These are phyloP conservation scores for Hordeum marinum DNA, from an alignment of 176 grass and related monocot species.

Conservation along the genomic window DNA sequence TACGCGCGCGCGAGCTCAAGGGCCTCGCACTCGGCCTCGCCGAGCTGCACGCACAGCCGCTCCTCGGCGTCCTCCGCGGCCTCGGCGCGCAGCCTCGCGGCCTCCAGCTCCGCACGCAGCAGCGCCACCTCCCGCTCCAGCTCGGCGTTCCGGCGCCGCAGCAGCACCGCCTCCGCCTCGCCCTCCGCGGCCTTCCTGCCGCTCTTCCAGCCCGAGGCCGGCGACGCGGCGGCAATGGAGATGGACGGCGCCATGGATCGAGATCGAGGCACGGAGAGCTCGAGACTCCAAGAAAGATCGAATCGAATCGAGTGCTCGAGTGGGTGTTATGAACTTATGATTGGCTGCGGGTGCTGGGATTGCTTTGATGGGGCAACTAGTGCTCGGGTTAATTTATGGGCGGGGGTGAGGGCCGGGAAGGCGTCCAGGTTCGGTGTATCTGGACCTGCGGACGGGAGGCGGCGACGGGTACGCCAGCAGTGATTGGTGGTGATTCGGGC, in stretches of 20 bases:
- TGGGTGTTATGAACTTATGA: background rate
- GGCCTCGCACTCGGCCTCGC: slow-evolving; percentile 71
- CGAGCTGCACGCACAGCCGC: slow-evolving; percentile 68
- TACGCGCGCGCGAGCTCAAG: slow-evolving; percentile 37
- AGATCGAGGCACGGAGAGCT: background rate
- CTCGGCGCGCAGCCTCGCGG: slow-evolving; percentile 38
- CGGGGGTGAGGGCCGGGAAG: background rate
- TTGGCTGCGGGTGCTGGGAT: background rate
- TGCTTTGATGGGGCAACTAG: background rate
- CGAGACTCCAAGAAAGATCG: background rate
- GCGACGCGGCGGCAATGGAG: background rate
- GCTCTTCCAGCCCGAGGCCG: background rate
- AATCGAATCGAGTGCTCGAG: background rate
- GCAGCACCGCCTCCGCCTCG: slow-evolving; percentile 35
- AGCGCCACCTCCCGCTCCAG: slow-evolving; percentile 63
- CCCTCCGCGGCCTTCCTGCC: background rate
- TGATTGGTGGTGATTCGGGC: background rate
- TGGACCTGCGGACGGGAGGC: slow-evolving; percentile 4
- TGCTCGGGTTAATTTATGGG: background rate
- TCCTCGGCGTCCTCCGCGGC: slow-evolving; percentile 71
- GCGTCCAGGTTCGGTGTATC: slow-evolving; percentile 34
- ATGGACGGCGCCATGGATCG: slow-evolving; percentile 26
- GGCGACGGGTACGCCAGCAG: background rate
- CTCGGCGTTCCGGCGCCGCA: slow-evolving; percentile 59
- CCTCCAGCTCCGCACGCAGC: slow-evolving; percentile 42